Base-by-base conservation (phyloP, 805 yeast species). In the Myxozyma kluyveri region DNA sequence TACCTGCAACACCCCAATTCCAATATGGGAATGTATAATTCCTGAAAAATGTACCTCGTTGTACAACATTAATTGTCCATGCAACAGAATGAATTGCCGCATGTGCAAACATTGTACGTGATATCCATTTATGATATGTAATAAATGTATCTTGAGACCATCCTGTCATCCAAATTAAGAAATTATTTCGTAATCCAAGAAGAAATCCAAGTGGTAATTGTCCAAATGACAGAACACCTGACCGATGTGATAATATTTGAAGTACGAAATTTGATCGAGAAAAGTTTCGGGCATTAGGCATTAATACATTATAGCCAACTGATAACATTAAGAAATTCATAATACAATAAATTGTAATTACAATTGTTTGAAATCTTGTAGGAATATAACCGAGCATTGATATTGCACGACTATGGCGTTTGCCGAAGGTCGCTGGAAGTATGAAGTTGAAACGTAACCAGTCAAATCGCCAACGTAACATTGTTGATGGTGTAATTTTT, bases 111-210 rank as follows among this genome's bases (percentile, higher is more conserved):
- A 75, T 69, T 0, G 75, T 68, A 53, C 82, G 72, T 1, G 84
- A 82, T 43, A 74, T 66, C 83, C 86, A 81, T 65, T 76, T 80
- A 67, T 87, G 95, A 61, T 76, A 78, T 22, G 72, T 69, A 60
- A 79, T 72, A 69, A 86, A 84, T 1, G 84, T 74, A n/a, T 81
- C 68, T 59, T 77, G 82, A 0, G 80, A 66, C 72, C 86, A 75
- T 1, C 89, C 88, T 1, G 89, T 77, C 2, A 83, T 47, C 64
- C 70, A 71, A 52, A 78, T 75, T 62, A 86, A 72, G 17, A 86
- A 80, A 63, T 84, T 86, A 66, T 86, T 86, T 61, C 93, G 72
- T 24, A 84, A 83, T 2, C 88, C 86, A 66, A 86, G 82, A 49
- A 84, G 67, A 53, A 79, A 76, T 17, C 81, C 65, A 3, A 77